phyloP scores from a whole-genome alignment of 1,284 basidiomycete species.

The Malassezia nana region DNA sequence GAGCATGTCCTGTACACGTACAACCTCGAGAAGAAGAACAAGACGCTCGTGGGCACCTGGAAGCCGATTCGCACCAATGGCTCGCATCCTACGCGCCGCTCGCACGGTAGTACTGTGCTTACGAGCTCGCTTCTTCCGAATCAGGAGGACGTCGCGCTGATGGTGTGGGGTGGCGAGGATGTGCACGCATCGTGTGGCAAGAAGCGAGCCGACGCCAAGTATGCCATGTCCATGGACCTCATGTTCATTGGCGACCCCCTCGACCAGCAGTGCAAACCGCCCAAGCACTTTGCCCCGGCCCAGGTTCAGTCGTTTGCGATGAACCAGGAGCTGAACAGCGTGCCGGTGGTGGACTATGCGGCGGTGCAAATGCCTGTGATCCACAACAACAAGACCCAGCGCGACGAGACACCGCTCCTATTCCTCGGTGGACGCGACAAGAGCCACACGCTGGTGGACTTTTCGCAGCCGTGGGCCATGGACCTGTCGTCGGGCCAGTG shows the following conservation, averaged over 20 bases:
- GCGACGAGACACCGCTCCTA: constrained; percentile 20
- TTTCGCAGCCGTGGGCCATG: constrained; percentile 33
- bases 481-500: constrained; percentile 32
- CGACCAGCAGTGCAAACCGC: background rate
- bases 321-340: background rate
- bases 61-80: constrained; percentile 4
- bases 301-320: background rate
- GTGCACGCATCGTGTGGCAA: constrained; percentile 3
- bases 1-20: constrained; percentile 10
- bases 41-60: constrained; percentile 2
- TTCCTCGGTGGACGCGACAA: constrained; percentile 45
- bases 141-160: constrained; percentile 10
- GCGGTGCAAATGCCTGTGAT: constrained; percentile 18
- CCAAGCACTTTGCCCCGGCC: background rate
- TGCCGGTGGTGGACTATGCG: constrained; percentile 37
- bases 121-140: constrained; percentile 9
- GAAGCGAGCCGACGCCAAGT: background rate
- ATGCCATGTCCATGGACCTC: constrained; percentile 6
- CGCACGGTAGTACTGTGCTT: constrained; percentile 13
- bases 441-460: constrained; percentile 23
- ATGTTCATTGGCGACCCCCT: background rate
- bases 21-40: constrained; percentile 10
- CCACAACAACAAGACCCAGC: background rate
- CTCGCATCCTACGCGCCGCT: constrained; percentile 6
- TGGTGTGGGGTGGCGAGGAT: constrained; percentile 24